Evolutionary conservation across 805 yeast genomes (phyloP), one percentile per base, ranked within the genome.

Genomic region (Torulaspora indica): DNA sequence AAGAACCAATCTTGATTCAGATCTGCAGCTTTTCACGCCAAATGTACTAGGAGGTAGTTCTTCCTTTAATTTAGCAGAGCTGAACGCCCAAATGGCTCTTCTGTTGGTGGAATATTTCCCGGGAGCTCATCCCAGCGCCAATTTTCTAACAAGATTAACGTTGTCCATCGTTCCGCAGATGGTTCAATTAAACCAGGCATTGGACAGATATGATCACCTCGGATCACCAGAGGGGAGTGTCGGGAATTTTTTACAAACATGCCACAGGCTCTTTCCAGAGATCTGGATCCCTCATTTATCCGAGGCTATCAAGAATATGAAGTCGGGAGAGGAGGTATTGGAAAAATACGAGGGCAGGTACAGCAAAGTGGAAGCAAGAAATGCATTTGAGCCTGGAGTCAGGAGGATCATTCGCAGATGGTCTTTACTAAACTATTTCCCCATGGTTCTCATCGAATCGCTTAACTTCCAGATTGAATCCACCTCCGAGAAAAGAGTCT

Each of bases 391-490:
- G 6, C n/a, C 31, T 13, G 42, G 34, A 6, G 23, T 42, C 3
- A 31, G 31, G n/a, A 24, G 25, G 2, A 30, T 45, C 6, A 25
- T 39, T n/a, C 45, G 39, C 5, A 38, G 40, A 17, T 48, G 52
- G 52, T 42, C 48, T 9, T 38, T 37, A 17, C 20, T 43, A 15
- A 49, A 47, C 24, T 52, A 52, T 40, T 49, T 52, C 24, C 52
- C 55, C 7, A 29, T 31, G 34, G 45, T 52, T 8, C 17, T 52
- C 13, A 29, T 52, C 12, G 35, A 45, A 12, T 47, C 53, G 4
- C 39, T 52, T 2, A 38, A 29, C 14, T 47, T 43, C 33, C 35
- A 42, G 35, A 40, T 45, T 14, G 42, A 41, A 34, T 28, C 36
- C 24, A 20, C 13, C 8, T 17, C 29, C 12, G 43, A 14, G 5